Percentiles rank a stretch among this genome's conserved stretches.
These are phyloP conservation scores for Jasminum sambac DNA, from an alignment of 257 asterid species.

Conservation along the genomic window DNA sequence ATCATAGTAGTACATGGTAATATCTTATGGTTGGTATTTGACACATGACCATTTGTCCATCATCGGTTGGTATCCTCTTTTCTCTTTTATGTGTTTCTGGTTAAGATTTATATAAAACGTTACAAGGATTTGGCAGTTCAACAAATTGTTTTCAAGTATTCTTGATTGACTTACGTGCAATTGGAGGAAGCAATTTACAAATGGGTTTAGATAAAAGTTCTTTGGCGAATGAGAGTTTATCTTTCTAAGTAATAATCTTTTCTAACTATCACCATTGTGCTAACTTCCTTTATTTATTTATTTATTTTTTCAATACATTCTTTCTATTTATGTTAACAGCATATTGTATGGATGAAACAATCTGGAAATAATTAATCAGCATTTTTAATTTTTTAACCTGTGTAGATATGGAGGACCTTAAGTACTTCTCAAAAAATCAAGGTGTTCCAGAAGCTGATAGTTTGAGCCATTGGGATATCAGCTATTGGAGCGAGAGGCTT, in stretches of 20 bases:
- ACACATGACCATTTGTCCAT: not conserved
- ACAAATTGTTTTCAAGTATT: not conserved
- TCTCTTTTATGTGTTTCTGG: constrained; percentile 8
- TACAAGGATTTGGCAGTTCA: not conserved
- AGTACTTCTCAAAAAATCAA: constrained; percentile 67
- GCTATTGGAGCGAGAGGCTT: constrained; percentile 97
- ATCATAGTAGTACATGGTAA: not conserved
- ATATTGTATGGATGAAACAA: not conserved
- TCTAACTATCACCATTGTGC: not conserved
- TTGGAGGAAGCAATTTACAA: not conserved
- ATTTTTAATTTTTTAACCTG: constrained; percentile 21
- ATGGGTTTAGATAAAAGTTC: not conserved
- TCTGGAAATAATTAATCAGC: constrained; percentile 14
- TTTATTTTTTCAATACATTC: too few relatives aligned
- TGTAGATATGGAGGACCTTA: constrained; percentile 87
- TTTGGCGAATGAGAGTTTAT: not conserved
- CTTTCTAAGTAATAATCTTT: not conserved
- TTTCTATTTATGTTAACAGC: not conserved
- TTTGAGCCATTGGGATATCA: constrained; percentile 78
- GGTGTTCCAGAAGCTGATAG: constrained; percentile 84
- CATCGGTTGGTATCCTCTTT: constrained; percentile 1
- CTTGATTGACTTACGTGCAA: not conserved
- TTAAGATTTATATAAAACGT: not conserved
- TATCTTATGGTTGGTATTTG: constrained; percentile 7
- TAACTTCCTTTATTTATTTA: not conserved